phyloP scores from a whole-genome alignment of 768 basidiomycete species.

The Rhizopogon vesiculosus region DNA sequence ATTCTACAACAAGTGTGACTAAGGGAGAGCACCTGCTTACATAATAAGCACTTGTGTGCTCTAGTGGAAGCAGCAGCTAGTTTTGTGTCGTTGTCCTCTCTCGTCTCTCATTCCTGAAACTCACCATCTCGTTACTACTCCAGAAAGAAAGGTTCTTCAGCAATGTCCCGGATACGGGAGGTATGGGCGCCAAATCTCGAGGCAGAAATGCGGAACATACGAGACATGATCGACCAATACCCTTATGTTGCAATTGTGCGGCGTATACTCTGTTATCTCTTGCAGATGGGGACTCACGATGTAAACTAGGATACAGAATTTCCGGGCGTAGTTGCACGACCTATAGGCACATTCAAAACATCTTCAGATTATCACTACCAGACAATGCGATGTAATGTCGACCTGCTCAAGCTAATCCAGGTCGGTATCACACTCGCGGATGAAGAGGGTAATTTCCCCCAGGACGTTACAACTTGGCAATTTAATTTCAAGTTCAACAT shows the following conservation, averaged over 20 bases:
- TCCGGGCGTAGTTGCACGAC: constrained; percentile 95
- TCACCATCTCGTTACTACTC: background rate
- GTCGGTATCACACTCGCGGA: constrained; percentile 93
- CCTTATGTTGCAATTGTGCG: constrained; percentile 93
- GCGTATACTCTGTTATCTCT: constrained; percentile 12
- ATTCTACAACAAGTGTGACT: too few relatives aligned
- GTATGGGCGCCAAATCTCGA: constrained; percentile 96
- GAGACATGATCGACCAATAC: constrained; percentile 84
- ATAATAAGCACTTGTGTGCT: constrained; percentile 18
- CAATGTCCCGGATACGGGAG: constrained; percentile 84
- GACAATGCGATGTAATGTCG: constrained; percentile 99
- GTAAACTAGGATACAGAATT: constrained; percentile 89
- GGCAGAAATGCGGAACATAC: constrained; percentile 83
- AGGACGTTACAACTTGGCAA: constrained; percentile 94
- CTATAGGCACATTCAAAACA: constrained; percentile 94
- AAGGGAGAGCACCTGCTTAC: constrained; percentile 12
- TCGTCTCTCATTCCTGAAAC: background rate
- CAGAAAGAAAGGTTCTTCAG: background rate
- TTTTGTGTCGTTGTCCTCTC: background rate
- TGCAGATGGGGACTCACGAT: constrained; percentile 16
- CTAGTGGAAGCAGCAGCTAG: background rate
- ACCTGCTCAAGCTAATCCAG: constrained; percentile 96
- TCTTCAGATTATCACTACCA: constrained; percentile 99
- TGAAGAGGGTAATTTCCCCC: constrained; percentile 88
- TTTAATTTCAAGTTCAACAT: constrained; percentile 97